Evolutionary conservation across 2,329 filamentous ascomycete species (phyloP).

Genomic region (Endothia cerciana): DNA sequence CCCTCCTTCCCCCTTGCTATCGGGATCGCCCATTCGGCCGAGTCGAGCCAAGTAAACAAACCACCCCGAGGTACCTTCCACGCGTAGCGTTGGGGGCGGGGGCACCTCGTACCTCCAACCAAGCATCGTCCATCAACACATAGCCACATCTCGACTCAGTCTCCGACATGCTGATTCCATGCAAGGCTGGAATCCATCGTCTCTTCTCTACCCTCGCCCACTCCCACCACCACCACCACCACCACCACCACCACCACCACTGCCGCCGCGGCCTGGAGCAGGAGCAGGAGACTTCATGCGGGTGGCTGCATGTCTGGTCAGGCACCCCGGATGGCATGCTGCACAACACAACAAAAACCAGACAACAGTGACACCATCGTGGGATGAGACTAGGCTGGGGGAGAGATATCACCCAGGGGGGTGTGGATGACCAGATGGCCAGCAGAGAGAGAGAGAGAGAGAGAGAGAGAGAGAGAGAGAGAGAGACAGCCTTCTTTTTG

Average conservation of each 20-base stretch:
- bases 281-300: not conserved
- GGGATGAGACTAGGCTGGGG: too few species aligned
- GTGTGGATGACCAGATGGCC: not conserved
- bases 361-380: not conserved
- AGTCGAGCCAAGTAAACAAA: not conserved
- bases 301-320: slow-evolving; percentile 7
- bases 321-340: slow-evolving; percentile 1
- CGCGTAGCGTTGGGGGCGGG: not conserved
- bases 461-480: too few species aligned
- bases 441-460: not conserved
- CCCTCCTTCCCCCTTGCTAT: not conserved
- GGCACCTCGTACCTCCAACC: not conserved
- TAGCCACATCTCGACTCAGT: too few species aligned
- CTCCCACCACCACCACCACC: not conserved
- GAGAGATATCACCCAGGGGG: too few species aligned
- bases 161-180: not conserved
- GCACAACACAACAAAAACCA: not conserved
- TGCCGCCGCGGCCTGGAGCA: not conserved
- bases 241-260: not conserved
- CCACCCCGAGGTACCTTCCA: not conserved
- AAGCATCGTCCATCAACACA: too few species aligned
- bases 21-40: not conserved
- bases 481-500: too few species aligned
- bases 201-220: not conserved
- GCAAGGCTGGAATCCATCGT: not conserved